Evolutionary conservation across 2,329 filamentous ascomycete genomes (phyloP).

Genomic region (Chlorencoelia australis): DNA sequence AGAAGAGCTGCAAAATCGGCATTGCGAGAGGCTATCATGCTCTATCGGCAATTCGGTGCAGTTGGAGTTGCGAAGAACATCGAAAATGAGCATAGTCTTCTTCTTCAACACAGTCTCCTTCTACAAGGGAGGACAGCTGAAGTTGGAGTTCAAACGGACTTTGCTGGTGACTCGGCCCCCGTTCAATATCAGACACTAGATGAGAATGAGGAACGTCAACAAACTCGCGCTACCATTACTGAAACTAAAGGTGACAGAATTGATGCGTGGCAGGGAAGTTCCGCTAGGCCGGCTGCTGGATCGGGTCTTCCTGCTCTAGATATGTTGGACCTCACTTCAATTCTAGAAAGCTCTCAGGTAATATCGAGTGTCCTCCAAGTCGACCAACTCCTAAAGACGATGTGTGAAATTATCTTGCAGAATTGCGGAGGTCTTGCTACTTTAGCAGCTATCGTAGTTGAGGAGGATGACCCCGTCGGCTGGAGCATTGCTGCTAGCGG

Average conservation of each 20-base stretch:
- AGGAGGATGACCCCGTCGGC: constrained; percentile 44
- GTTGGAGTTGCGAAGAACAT: constrained; percentile 59
- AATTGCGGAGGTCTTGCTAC: constrained; percentile 63
- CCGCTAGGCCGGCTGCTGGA: constrained; percentile 47
- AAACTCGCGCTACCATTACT: constrained; percentile 27
- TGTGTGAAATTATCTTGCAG: constrained; percentile 72
- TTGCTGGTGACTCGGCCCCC: constrained; percentile 45
- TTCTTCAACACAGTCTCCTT: constrained; percentile 52
- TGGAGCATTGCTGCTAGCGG: constrained; percentile 70
- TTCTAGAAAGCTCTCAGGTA: constrained; percentile 68
- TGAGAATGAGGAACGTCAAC: constrained; percentile 29
- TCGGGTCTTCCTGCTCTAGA: constrained; percentile 63
- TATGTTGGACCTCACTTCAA: constrained; percentile 73
- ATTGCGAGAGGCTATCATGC: constrained; percentile 54
- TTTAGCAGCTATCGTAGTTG: constrained; percentile 62
- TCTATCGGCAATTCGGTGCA: constrained; percentile 61
- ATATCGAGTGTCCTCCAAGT: constrained; percentile 70
- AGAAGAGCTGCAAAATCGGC: constrained; percentile 59
- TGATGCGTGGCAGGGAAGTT: constrained; percentile 49
- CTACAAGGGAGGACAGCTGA: constrained; percentile 54
- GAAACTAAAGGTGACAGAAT: constrained; percentile 48
- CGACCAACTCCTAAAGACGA: constrained; percentile 66
- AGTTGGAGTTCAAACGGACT: constrained; percentile 59
- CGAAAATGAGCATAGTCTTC: constrained; percentile 54
- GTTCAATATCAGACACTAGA: constrained; percentile 41